A percentile compares a stretch with the other conserved stretches of the same genome.
These are phyloP conservation scores for Pseudonectria buxi DNA, from an alignment of 2,329 filamentous ascomycete genomes.

Conservation along the genomic window DNA sequence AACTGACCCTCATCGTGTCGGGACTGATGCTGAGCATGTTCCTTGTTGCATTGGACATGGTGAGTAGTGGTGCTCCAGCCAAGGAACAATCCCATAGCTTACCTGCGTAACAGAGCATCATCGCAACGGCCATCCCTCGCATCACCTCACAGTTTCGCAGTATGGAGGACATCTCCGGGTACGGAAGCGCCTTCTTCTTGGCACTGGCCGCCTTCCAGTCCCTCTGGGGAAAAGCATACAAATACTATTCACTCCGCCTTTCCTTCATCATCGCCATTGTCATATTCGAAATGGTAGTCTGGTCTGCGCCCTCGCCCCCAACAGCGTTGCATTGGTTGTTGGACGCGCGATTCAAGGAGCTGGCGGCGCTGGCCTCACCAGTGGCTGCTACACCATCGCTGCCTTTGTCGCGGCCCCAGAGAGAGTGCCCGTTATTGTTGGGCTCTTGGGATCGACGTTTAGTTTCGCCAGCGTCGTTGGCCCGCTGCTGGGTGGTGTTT, in stretches of 20 bases:
- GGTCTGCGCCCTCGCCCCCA: too few relatives aligned
- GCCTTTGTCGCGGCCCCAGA: slow-evolving; percentile 34
- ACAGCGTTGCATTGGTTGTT: slow-evolving; percentile 30
- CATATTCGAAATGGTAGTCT: too few relatives aligned
- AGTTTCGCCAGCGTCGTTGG: slow-evolving; percentile 31
- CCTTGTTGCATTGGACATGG: too few relatives aligned
- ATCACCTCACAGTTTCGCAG: slow-evolving; percentile 40
- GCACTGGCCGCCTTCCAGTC: slow-evolving; percentile 14
- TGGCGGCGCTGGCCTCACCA: slow-evolving; percentile 40
- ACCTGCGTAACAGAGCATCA: slow-evolving; percentile 28
- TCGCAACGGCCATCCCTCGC: slow-evolving; percentile 43
- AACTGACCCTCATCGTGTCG: too few relatives aligned
- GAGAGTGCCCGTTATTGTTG: slow-evolving; percentile 30
- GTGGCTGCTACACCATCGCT: slow-evolving; percentile 44
- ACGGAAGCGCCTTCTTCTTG: slow-evolving; percentile 42
- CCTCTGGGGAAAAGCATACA: too few relatives aligned
- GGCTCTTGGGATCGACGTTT: slow-evolving; percentile 31
- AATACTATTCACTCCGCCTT: too few relatives aligned
- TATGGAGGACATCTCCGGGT: slow-evolving; percentile 44
- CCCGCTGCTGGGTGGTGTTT: slow-evolving; percentile 31
- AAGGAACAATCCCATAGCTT: too few relatives aligned
- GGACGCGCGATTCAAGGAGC: slow-evolving; percentile 42
- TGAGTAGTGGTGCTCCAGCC: too few relatives aligned
- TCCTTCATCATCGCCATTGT: too few relatives aligned
- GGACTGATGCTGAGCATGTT: too few relatives aligned